Evolutionary conservation across 2,329 filamentous ascomycete genomes (phyloP).

Genomic region (Delphinella strobiligena): DNA sequence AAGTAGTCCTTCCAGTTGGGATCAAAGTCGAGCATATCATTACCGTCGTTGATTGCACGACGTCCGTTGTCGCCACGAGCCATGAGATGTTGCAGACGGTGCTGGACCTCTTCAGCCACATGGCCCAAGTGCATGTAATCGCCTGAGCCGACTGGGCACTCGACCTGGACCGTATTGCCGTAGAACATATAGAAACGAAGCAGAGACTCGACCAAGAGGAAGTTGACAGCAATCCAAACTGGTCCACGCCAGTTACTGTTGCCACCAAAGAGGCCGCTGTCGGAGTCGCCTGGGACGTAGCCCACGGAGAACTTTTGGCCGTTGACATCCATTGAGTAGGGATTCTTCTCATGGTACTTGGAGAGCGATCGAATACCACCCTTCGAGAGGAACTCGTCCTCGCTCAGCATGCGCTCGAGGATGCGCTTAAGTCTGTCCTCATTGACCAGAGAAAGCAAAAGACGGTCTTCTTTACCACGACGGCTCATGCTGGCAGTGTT

Average conservation of each 20-base stretch:
- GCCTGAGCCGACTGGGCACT: conserved; percentile 86
- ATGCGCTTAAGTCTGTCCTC: conserved; percentile 87
- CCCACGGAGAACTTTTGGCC: conserved; percentile 77
- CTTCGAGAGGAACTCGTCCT: conserved; percentile 82
- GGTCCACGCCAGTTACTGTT: conserved; percentile 97
- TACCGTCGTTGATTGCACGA: conserved; percentile 76
- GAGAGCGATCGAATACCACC: conserved; percentile 87
- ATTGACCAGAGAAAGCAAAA: conserved; percentile 81
- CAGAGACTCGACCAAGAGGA: conserved; percentile 85
- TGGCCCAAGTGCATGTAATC: conserved; percentile 93
- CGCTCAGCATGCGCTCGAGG: conserved; percentile 80
- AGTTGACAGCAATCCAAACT: conserved; percentile 94
- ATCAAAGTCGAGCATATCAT: conserved; percentile 79
- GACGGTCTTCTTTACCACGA: conserved; percentile 78
- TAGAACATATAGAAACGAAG: conserved; percentile 96
- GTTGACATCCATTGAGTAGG: conserved; percentile 92
- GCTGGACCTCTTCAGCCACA: conserved; percentile 88
- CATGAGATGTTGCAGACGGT: conserved; percentile 86
- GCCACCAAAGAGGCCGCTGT: conserved; percentile 87
- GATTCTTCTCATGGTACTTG: conserved; percentile 79
- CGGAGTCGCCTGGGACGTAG: conserved; percentile 91
- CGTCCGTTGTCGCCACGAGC: conserved; percentile 72
- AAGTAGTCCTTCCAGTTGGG: conserved; percentile 85
- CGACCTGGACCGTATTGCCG: conserved; percentile 73
- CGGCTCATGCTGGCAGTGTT: conserved; percentile 91